These are phyloP conservation scores for Sporisorium iseilematis-ciliati DNA, from an alignment of 1,284 basidiomycete species.

Conservation along the genomic window DNA sequence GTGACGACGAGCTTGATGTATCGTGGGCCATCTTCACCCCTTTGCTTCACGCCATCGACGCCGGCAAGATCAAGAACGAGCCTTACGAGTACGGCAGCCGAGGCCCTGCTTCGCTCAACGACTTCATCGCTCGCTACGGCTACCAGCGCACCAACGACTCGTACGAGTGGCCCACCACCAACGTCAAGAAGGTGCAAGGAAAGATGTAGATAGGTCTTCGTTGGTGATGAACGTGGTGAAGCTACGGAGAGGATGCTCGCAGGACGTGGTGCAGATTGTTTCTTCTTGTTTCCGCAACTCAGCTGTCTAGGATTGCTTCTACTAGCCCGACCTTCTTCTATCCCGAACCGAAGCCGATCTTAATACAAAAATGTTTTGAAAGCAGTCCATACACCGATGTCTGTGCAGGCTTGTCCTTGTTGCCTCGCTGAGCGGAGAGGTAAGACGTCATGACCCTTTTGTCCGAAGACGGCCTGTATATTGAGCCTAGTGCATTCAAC, in stretches of 20 bases:
- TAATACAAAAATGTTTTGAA: constrained; percentile 1
- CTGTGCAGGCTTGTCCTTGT: background rate
- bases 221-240: background rate
- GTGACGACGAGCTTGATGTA: constrained; percentile 69
- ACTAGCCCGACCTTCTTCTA: background rate
- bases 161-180: constrained; percentile 65
- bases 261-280: background rate
- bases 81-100: constrained; percentile 65
- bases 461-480: too few species aligned
- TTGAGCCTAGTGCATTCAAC: background rate
- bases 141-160: constrained; percentile 58
- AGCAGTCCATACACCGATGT: background rate
- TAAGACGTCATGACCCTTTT: background rate
- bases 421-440: background rate
- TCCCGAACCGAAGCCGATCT: background rate
- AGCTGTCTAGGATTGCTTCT: background rate
- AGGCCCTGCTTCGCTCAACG: constrained; percentile 62
- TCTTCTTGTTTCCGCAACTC: background rate
- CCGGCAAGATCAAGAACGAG: constrained; percentile 64
- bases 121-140: constrained; percentile 63
- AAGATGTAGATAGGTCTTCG: constrained; percentile 34
- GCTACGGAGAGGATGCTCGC: background rate
- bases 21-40: constrained; percentile 70
- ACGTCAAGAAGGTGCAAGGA: constrained; percentile 58
- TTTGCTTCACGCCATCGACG: constrained; percentile 66